Evolutionary conservation across 805 yeast species (phyloP).

Genomic region (Metschnikowia reukaufii): DNA sequence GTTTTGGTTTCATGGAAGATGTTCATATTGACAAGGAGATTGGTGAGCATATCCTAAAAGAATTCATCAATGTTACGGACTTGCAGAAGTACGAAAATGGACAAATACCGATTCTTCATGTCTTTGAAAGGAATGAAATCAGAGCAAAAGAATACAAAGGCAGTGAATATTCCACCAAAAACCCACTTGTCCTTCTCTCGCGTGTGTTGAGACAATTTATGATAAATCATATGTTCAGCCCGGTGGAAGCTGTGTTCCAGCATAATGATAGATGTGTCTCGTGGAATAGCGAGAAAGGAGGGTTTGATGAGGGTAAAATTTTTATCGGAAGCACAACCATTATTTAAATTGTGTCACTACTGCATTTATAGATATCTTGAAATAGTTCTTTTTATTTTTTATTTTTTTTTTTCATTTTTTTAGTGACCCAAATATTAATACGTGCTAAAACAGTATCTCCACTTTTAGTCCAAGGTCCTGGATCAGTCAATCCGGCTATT

Average conservation of each 20-base stretch:
- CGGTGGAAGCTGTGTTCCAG: constrained; percentile 26
- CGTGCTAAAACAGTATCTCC: no score
- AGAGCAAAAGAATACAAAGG: constrained; percentile 23
- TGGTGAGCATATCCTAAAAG: constrained; percentile 21
- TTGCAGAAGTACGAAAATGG: constrained; percentile 11
- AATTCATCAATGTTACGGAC: constrained; percentile 21
- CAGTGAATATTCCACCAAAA: constrained; percentile 19
- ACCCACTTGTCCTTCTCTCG: constrained; percentile 14
- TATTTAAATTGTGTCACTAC: constrained; percentile 16
- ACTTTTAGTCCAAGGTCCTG: no score
- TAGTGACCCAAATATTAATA: no score
- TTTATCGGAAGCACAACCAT: constrained; percentile 30
- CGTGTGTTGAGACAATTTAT: constrained; percentile 21
- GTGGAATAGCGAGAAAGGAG: constrained; percentile 19
- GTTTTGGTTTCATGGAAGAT: constrained; percentile 52
- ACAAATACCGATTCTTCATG: constrained; percentile 27
- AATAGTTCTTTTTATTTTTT: no score
- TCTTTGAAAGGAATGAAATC: constrained; percentile 31
- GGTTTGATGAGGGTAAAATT: constrained; percentile 20
- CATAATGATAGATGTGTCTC: constrained; percentile 22
- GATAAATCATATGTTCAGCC: constrained; percentile 30
- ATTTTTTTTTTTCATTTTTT: no score
- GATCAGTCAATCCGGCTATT: no score
- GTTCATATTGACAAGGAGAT: constrained; percentile 23
- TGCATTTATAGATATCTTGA: no score